Evolutionary conservation across 257 asterid genomes (phyloP).

Genomic region (Handroanthus guayacan): DNA sequence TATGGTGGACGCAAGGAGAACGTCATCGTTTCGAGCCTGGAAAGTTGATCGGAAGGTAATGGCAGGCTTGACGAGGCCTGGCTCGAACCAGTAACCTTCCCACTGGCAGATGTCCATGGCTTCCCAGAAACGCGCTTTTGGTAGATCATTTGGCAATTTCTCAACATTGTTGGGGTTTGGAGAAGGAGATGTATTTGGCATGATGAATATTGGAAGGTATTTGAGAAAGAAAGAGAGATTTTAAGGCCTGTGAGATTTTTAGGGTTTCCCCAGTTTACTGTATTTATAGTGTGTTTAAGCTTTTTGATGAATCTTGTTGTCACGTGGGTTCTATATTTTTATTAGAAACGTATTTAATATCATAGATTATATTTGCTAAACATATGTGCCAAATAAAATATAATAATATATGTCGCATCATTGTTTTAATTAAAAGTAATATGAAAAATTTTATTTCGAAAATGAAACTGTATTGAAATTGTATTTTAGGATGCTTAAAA

Average conservation of each 20-base stretch:
- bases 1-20: constrained; percentile 26
- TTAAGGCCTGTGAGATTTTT: background rate
- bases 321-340: too few species aligned
- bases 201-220: background rate
- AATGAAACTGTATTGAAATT: too few species aligned
- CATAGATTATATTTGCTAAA: too few species aligned
- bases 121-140: constrained; percentile 33
- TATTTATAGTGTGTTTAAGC: too few species aligned
- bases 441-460: too few species aligned
- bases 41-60: constrained; percentile 17
- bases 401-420: too few species aligned
- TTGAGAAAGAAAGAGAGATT: background rate
- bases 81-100: constrained; percentile 32
- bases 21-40: constrained; percentile 29
- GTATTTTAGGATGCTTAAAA: too few species aligned
- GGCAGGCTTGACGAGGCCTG: constrained; percentile 24
- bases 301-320: too few species aligned
- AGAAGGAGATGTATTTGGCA: background rate
- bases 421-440: too few species aligned
- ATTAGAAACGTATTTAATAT: too few species aligned
- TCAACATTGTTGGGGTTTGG: background rate
- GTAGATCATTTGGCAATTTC: background rate
- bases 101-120: constrained; percentile 24
- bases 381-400: too few species aligned
- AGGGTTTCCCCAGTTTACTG: too few species aligned